Percentiles rank a stretch among this genome's conserved stretches.
Evolutionary conservation across 805 yeast species (phyloP).

Genomic region (Lipomyces yamadae): DNA sequence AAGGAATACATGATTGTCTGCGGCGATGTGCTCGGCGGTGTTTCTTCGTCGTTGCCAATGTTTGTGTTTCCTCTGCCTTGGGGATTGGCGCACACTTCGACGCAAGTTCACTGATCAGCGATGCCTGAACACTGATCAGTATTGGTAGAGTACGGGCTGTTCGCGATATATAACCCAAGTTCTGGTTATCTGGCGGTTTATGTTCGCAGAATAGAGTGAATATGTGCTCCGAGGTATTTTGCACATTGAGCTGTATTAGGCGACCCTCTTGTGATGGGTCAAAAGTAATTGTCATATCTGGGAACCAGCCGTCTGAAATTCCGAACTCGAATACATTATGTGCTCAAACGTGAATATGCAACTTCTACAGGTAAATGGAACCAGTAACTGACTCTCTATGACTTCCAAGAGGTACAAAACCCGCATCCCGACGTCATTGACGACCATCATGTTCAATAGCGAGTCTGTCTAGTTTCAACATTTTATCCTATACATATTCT

Average conservation of each 20-base stretch:
- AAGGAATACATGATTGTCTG: background rate
- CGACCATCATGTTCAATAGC: too few species aligned
- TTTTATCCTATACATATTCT: background rate
- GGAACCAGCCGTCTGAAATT: background rate
- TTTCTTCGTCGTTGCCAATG: background rate
- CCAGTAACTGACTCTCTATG: too few species aligned
- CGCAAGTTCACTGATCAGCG: constrained; percentile 3
- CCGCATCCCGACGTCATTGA: too few species aligned
- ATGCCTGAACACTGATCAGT: background rate
- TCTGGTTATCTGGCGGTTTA: constrained; percentile 17
- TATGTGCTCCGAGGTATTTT: constrained; percentile 23
- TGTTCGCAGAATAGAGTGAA: constrained; percentile 18
- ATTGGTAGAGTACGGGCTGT: constrained; percentile 11
- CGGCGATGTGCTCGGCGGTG: background rate
- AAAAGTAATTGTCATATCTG: background rate
- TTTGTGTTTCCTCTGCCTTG: background rate
- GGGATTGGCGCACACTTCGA: background rate
- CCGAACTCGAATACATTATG: background rate
- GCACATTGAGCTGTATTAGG: constrained; percentile 11
- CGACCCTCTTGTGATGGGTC: background rate
- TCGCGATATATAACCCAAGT: constrained; percentile 31
- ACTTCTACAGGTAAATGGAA: too few species aligned
- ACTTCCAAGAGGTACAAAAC: too few species aligned
- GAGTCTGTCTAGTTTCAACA: too few species aligned
- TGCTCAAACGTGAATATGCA: background rate